A percentile compares a stretch with the other conserved stretches of the same genome.
Conservation (phyloP, 129 eudicot species). For the Pseudognaphalium luteoalbum region DNA sequence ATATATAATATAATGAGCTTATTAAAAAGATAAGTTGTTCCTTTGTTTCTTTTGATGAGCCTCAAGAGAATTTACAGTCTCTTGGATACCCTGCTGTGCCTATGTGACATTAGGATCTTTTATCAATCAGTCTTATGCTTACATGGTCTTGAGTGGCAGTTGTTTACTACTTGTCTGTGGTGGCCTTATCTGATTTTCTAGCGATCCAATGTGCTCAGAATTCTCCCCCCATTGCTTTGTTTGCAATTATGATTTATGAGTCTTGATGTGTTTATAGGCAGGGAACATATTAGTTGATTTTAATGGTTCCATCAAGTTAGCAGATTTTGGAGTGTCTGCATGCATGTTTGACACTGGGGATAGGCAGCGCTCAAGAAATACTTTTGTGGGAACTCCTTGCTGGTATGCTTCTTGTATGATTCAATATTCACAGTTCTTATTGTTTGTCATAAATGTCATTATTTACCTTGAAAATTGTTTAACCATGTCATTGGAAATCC, state of each 20-base stretch:
- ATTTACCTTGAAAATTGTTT: constrained; percentile 13
- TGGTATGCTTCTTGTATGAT: constrained; percentile 49
- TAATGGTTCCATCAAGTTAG: constrained; percentile 80
- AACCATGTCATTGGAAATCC: constrained; percentile 30
- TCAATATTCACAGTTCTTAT: constrained; percentile 1
- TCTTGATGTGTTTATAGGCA: constrained; percentile 52
- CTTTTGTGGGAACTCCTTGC: constrained; percentile 98
- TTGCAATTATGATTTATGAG: constrained; percentile 14
- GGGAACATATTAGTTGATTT: constrained; percentile 83
- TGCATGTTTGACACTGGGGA: constrained; percentile 97
- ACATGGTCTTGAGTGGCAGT: too few relatives aligned
- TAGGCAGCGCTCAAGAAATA: constrained; percentile 89
- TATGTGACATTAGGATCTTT: too few relatives aligned
- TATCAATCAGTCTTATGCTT: too few relatives aligned
- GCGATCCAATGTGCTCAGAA: neutral
- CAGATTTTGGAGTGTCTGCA: constrained; percentile 97
- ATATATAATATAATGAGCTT: constrained; percentile 5
- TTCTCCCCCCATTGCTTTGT: neutral
- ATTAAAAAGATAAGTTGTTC: constrained; percentile 1
- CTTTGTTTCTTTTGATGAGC: neutral
- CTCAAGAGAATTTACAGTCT: constrained; percentile 5
- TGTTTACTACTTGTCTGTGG: neutral
- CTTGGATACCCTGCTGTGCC: too few relatives aligned
- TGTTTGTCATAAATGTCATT: neutral
- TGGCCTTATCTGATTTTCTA: neutral